phyloP scores from a whole-genome alignment of 495 filamentous ascomycete genomes.

The Xylaria cubensis region DNA sequence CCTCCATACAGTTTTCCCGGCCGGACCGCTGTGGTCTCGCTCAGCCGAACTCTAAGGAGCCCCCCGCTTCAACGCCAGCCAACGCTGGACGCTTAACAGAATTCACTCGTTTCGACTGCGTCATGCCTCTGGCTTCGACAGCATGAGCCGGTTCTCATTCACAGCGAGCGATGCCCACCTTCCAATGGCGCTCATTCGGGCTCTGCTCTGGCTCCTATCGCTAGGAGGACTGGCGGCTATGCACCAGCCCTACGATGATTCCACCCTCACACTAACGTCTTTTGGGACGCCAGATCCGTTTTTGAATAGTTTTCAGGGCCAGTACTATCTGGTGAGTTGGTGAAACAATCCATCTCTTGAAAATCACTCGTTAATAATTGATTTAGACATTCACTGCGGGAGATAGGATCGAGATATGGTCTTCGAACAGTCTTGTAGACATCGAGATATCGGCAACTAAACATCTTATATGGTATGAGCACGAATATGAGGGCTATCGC shows the following conservation, averaged over 20 bases:
- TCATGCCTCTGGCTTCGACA: conserved; percentile 17
- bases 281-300: conserved; percentile 41
- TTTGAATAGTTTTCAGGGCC: conserved; percentile 34
- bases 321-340: conserved; percentile 38
- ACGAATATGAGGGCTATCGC: not conserved
- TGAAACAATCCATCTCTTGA: not conserved
- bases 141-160: not conserved
- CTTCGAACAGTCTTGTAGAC: conserved; percentile 36
- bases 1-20: not conserved
- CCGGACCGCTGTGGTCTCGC: not conserved
- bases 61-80: conserved; percentile 6
- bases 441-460: conserved; percentile 36
- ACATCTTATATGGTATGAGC: conserved; percentile 41
- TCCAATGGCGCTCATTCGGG: conserved; percentile 14
- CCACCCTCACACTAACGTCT: conserved; percentile 39
- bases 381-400: conserved; percentile 41
- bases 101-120: not conserved
- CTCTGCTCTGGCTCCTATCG: conserved; percentile 18
- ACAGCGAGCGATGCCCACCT: conserved; percentile 8
- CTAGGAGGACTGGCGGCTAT: not conserved
- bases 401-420: conserved; percentile 44
- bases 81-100: not conserved
- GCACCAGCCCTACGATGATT: conserved; percentile 37
- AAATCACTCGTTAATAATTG: not conserved
- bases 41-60: conserved; percentile 9